Conservation (phyloP, 2,329 filamentous ascomycete genomes). For the Claviceps maximensis region DNA sequence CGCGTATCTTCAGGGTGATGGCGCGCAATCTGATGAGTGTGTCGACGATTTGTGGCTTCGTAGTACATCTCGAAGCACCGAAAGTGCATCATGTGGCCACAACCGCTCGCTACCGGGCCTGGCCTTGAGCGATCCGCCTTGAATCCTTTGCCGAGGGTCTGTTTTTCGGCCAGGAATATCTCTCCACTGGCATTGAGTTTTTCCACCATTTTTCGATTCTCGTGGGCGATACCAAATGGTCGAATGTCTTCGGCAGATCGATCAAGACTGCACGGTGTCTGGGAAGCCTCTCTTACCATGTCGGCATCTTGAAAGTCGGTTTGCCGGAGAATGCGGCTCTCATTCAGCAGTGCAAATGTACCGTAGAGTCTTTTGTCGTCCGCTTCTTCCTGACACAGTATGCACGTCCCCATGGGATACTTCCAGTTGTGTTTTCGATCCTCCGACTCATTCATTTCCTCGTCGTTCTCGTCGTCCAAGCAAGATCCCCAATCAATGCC, state of each 20-base stretch:
- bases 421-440: slow-evolving; percentile 60
- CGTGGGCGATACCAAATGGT: slow-evolving; percentile 80
- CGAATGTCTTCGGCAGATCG: slow-evolving; percentile 69
- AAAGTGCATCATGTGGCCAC: slow-evolving; percentile 98
- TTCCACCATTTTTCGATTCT: slow-evolving; percentile 65
- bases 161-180: slow-evolving; percentile 58
- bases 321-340: slow-evolving; percentile 76
- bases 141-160: slow-evolving; percentile 83
- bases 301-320: slow-evolving; percentile 73
- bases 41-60: slow-evolving; percentile 68
- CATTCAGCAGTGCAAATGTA: slow-evolving; percentile 78
- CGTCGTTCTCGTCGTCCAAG: slow-evolving; percentile 63
- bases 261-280: slow-evolving; percentile 71
- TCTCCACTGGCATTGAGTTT: slow-evolving; percentile 64
- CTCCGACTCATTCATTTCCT: slow-evolving; percentile 42
- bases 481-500: slow-evolving; percentile 74
- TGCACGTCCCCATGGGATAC: slow-evolving; percentile 86
- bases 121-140: slow-evolving; percentile 50
- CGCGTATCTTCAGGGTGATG: slow-evolving; percentile 77
- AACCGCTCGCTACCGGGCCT: slow-evolving; percentile 79
- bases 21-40: slow-evolving; percentile 83
- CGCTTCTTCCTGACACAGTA: slow-evolving; percentile 91
- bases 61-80: slow-evolving; percentile 89
- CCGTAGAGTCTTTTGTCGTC: slow-evolving; percentile 82
- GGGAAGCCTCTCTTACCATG: slow-evolving; percentile 69